Evolutionary conservation across 345 rosid species (phyloP).

Genomic region (Citropsis articulata): DNA sequence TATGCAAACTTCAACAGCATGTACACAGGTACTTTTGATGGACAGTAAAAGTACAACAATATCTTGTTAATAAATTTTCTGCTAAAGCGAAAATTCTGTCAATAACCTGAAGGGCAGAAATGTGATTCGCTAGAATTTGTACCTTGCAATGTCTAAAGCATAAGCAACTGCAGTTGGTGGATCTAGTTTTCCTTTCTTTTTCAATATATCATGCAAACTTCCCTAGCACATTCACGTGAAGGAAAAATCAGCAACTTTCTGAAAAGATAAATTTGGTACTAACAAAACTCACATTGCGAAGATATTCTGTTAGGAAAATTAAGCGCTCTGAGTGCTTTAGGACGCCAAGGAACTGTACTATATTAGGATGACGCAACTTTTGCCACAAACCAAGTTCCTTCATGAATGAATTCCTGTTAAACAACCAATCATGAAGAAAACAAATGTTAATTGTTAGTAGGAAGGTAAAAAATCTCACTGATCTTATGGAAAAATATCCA

Average conservation of each 20-base stretch:
- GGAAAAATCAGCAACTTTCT: conserved; percentile 16
- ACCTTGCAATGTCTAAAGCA: conserved; percentile 75
- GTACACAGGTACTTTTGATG: background rate
- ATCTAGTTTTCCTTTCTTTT: conserved; percentile 52
- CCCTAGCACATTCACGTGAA: conserved; percentile 36
- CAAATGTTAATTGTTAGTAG: conserved; percentile 6
- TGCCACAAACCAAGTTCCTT: conserved; percentile 66
- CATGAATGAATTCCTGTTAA: conserved; percentile 42
- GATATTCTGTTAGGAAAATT: conserved; percentile 64
- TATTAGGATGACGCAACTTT: conserved; percentile 64
- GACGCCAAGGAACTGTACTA: conserved; percentile 72
- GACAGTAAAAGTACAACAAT: background rate
- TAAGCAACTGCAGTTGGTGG: conserved; percentile 46
- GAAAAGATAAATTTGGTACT: background rate
- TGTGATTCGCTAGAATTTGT: background rate
- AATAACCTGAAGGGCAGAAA: conserved; percentile 5
- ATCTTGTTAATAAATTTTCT: background rate
- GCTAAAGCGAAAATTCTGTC: background rate
- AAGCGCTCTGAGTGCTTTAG: conserved; percentile 51
- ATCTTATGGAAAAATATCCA: background rate
- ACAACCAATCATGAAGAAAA: background rate
- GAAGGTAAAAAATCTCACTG: background rate
- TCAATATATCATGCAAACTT: conserved; percentile 55
- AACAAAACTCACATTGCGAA: conserved; percentile 46
- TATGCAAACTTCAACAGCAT: background rate